A percentile compares a stretch with the other conserved stretches of the same genome.
Evolutionary conservation across 1,284 basidiomycete species (phyloP).

Genomic region (Trametes hirsuta): DNA sequence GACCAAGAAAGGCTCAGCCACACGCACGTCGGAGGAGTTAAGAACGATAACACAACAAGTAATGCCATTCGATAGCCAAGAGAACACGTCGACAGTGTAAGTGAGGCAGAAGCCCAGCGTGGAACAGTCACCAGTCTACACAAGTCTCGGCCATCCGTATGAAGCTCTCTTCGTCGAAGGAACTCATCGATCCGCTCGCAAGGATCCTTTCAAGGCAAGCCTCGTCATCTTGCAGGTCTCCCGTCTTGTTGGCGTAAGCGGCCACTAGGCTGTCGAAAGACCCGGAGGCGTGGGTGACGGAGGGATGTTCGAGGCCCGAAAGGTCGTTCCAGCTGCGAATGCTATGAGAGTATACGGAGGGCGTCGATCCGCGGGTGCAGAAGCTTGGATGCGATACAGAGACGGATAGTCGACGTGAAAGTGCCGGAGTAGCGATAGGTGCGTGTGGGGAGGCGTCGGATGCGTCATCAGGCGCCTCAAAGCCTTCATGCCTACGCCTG

Average conservation of each 20-base stretch:
- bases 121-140: conserved; percentile 22
- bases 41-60: neutral
- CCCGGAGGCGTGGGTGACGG: neutral
- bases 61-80: neutral
- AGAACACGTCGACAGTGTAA: too few relatives aligned
- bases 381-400: neutral
- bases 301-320: neutral
- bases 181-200: conserved; percentile 3
- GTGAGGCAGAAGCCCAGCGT: neutral
- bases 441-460: neutral
- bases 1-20: too few relatives aligned
- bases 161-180: conserved; percentile 29
- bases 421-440: neutral
- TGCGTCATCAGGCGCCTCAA: conserved; percentile 5
- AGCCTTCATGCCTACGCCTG: conserved; percentile 19
- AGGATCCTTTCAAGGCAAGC: neutral
- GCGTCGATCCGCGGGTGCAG: neutral
- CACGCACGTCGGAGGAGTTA: too few relatives aligned
- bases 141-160: conserved; percentile 23
- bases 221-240: neutral
- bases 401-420: neutral
- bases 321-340: neutral
- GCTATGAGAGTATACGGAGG: conserved; percentile 10
- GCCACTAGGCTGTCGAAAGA: conserved; percentile 4
- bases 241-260: neutral